These are phyloP conservation scores for Gaultheria prostrata DNA, from an alignment of 148 eudicot species.

Conservation along the genomic window DNA sequence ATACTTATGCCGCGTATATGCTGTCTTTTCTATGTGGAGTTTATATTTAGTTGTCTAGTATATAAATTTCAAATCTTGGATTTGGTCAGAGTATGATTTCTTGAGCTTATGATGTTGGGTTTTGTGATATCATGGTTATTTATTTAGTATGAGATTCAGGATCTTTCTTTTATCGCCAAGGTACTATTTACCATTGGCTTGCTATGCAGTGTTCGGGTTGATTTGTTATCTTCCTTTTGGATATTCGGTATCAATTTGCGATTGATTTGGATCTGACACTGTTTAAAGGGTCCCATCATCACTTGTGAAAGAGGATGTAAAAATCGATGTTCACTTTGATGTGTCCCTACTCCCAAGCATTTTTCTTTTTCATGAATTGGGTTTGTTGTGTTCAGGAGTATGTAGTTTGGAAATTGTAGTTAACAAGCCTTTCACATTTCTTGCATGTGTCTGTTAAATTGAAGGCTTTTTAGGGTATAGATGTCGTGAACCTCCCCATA, in stretches of 20 bases:
- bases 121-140: background rate
- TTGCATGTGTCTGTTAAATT: background rate
- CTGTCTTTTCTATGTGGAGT: background rate
- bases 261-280: background rate
- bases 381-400: background rate
- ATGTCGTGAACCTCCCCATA: background rate
- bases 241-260: background rate
- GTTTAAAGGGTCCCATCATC: no score
- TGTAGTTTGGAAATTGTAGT: background rate
- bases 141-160: background rate
- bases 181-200: background rate
- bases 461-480: background rate
- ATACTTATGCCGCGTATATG: background rate
- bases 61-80: background rate
- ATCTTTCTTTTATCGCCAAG: slow-evolving; percentile 7
- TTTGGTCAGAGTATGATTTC: background rate
- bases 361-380: background rate
- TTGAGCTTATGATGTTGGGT: background rate
- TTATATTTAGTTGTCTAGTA: background rate
- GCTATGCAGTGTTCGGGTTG: background rate
- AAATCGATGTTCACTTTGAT: no score
- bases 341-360: no score
- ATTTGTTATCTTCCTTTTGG: background rate
- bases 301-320: no score
- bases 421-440: background rate